Evolutionary conservation across 805 yeast genomes (phyloP).

Genomic region (Candida patagonica): DNA sequence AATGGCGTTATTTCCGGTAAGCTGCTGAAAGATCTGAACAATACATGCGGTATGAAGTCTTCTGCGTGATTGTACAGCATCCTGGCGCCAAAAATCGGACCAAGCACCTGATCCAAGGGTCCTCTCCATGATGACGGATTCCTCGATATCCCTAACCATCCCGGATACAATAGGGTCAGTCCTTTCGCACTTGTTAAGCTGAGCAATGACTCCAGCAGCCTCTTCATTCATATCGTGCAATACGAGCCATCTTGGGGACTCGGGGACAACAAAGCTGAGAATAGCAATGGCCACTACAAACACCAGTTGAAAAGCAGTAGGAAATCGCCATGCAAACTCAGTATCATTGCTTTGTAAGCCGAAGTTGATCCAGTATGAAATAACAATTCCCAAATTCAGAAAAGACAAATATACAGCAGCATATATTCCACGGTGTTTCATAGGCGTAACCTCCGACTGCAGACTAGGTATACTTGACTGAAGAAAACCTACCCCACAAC

Average conservation of each 20-base stretch:
- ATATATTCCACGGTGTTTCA: conserved; percentile 51
- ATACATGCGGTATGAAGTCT: conserved; percentile 17
- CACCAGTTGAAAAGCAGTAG: conserved; percentile 15
- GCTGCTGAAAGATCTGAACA: conserved; percentile 6
- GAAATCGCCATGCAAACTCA: conserved; percentile 14
- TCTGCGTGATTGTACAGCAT: neutral
- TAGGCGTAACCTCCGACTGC: conserved; percentile 66
- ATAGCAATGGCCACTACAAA: conserved; percentile 33
- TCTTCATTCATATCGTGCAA: conserved; percentile 53
- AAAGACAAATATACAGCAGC: conserved; percentile 11
- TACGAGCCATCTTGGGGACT: conserved; percentile 72
- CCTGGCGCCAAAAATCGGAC: neutral
- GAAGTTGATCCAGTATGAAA: conserved; percentile 23
- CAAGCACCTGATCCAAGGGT: neutral
- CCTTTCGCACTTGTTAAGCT: conserved; percentile 14
- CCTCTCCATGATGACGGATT: neutral
- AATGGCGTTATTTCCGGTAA: conserved; percentile 6
- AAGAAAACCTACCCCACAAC: conserved; percentile 67
- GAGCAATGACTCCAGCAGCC: conserved; percentile 33
- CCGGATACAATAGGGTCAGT: conserved; percentile 12
- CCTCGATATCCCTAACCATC: conserved; percentile 14
- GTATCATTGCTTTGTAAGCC: conserved; percentile 7
- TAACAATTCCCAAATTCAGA: conserved; percentile 20
- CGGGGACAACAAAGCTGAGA: conserved; percentile 48
- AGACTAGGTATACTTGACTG: conserved; percentile 74